Evolutionary conservation across 2,329 filamentous ascomycete species (phyloP), one percentile per base, ranked within the genome.

Genomic region (Dryadomyces quercivorus): DNA sequence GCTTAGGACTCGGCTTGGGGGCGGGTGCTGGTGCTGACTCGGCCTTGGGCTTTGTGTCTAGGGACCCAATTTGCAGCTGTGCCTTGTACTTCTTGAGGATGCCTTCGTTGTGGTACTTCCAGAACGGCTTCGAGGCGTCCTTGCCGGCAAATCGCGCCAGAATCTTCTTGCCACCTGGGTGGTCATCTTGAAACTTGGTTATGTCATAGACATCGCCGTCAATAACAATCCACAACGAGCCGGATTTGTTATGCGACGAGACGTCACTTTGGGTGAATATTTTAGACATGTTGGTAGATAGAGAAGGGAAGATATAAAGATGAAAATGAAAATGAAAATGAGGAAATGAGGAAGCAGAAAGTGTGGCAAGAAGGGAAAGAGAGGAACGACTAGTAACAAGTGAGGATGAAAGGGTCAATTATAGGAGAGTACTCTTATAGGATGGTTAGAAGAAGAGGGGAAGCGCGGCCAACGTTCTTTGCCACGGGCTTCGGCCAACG

Each of bases 131-230:
- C 55, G 80, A 81, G 47, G 81, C 81, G 61, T 84, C 81, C 69
- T 84, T 84, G 64, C 81, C 81, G 53, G 74, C 80, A 15, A 84
- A 79, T 52, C 79, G 72, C 60, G 77, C 75, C 56, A 84, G 72
- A 61, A 84, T 82, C 73, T 82, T 82, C 71, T 82, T 82, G 66
- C 79, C 79, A 56, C 78, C 89, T 67, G 87, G 88, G 69, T 92
- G 87, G 61, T 91, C 86, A 57, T 91, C 84, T 68, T 88, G 85
- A 69, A 92, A 92, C 65, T 84, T 90, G 63, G 90, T 95, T 63
- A 97, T 69, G 67, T 98, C 92, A 70, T 95, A 97, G 61, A 97
- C 92, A 70, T 97, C 92, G 64, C 91, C 86, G 62, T 97, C 92
- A 61, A 97, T 83, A 60, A 94, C 81, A 65, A 97, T 88, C 81